phyloP scores from a whole-genome alignment of 192 early-diverging fungal species.

The Haplosporangium gracile region DNA sequence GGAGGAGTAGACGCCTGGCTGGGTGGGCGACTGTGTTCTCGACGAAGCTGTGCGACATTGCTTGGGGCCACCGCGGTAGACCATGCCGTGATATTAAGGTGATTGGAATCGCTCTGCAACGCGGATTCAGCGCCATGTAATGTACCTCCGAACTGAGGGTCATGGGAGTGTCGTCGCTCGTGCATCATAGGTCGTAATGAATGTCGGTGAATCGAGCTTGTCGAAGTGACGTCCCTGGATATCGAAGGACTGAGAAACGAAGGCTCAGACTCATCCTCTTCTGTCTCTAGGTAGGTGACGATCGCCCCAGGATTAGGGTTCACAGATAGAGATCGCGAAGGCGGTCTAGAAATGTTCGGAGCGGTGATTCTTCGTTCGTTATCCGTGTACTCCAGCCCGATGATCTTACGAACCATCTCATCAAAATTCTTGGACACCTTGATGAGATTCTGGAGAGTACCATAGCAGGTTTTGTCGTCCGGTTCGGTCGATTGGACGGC shows the following conservation, averaged over 20 bases:
- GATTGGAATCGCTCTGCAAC: not conserved
- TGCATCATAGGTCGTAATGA: slow-evolving; percentile 9
- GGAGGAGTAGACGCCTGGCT: not conserved
- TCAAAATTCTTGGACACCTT: slow-evolving; percentile 24
- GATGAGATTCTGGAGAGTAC: slow-evolving; percentile 30
- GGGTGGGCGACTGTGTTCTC: not conserved
- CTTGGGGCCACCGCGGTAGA: not conserved
- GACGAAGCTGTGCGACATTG: not conserved
- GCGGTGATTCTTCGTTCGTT: not conserved
- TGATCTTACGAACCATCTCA: slow-evolving; percentile 25
- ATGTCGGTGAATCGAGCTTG: slow-evolving; percentile 25
- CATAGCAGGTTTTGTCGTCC: slow-evolving; percentile 7
- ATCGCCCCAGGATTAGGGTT: slow-evolving; percentile 4
- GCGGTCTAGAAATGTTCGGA: not conserved
- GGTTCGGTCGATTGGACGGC: not conserved
- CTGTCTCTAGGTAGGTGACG: slow-evolving; percentile 20
- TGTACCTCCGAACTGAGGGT: not conserved
- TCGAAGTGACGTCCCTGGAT: slow-evolving; percentile 17
- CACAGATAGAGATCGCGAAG: not conserved
- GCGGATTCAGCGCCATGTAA: not conserved
- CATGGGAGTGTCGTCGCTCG: not conserved
- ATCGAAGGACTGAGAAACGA: slow-evolving; percentile 25
- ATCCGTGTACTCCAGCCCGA: slow-evolving; percentile 11
- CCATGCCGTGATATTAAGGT: slow-evolving; percentile 28
- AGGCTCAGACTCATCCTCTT: slow-evolving; percentile 12